Conservation (phyloP, 805 yeast species). For the Candida xyloterini region DNA sequence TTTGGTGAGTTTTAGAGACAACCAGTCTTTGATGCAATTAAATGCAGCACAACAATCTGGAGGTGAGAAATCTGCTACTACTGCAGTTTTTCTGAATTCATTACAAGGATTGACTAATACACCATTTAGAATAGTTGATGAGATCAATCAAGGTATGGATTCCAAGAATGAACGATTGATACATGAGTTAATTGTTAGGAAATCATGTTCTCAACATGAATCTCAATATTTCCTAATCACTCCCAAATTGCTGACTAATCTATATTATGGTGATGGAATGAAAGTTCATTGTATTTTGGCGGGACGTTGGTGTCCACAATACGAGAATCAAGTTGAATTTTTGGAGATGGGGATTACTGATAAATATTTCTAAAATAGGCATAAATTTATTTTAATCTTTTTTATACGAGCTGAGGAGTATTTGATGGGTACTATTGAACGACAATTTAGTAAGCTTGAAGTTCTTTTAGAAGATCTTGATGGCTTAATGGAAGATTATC, state of each 20-base stretch:
- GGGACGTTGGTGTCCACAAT: slow-evolving; percentile 32
- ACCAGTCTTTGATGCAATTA: slow-evolving; percentile 62
- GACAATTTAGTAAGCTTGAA: slow-evolving; percentile 19
- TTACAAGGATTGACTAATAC: slow-evolving; percentile 84
- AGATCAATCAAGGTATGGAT: slow-evolving; percentile 99
- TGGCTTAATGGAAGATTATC: slow-evolving; percentile 15
- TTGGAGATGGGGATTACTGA: slow-evolving; percentile 32
- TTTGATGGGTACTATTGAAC: slow-evolving; percentile 11
- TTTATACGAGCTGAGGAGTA: background rate
- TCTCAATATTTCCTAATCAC: slow-evolving; percentile 91
- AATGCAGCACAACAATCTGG: slow-evolving; percentile 94
- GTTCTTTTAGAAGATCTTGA: slow-evolving; percentile 19
- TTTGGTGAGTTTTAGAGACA: slow-evolving; percentile 79
- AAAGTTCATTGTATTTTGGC: slow-evolving; percentile 82
- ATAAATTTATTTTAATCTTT: background rate
- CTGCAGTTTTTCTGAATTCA: slow-evolving; percentile 85
- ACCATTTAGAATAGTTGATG: slow-evolving; percentile 95
- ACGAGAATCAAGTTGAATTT: slow-evolving; percentile 18
- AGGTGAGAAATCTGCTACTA: slow-evolving; percentile 95
- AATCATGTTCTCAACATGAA: slow-evolving; percentile 55
- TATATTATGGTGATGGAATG: slow-evolving; percentile 78
- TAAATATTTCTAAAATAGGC: slow-evolving; percentile 18
- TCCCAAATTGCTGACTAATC: slow-evolving; percentile 79
- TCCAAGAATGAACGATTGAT: slow-evolving; percentile 85
- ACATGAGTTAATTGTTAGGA: slow-evolving; percentile 78